Percentiles rank a stretch among this genome's conserved stretches.
These are phyloP conservation scores for Dioszegia crocea DNA, from an alignment of 768 basidiomycete species.

Conservation along the genomic window DNA sequence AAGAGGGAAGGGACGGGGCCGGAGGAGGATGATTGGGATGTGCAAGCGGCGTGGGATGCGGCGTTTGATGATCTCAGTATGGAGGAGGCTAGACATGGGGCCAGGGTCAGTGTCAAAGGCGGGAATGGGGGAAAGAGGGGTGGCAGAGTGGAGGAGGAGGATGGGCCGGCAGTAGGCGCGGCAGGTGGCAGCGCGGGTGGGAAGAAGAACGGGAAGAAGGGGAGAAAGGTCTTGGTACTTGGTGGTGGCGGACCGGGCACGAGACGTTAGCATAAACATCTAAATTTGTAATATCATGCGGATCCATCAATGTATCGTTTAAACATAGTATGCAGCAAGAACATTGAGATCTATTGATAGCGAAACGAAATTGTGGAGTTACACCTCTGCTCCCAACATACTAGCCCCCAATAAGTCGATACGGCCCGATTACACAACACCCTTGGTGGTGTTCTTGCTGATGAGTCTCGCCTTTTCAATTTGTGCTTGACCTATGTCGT, in stretches of 20 bases:
- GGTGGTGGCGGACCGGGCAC: constrained; percentile 15
- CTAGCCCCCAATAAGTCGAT: too few species aligned
- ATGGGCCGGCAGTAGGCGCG: neutral
- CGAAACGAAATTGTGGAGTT: too few species aligned
- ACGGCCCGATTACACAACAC: constrained; percentile 35
- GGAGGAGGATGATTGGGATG: constrained; percentile 10
- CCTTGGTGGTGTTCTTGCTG: constrained; percentile 65
- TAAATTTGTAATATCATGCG: too few species aligned
- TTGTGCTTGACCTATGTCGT: constrained; percentile 63
- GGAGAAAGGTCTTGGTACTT: constrained; percentile 21
- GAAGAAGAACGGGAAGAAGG: constrained; percentile 15
- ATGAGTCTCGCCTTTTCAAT: constrained; percentile 93
- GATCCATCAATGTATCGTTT: too few species aligned
- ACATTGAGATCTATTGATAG: too few species aligned
- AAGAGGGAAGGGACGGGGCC: constrained; percentile 4
- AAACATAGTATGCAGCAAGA: too few species aligned
- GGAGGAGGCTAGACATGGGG: neutral
- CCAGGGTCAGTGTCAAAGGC: neutral
- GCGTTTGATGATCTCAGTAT: constrained; percentile 4
- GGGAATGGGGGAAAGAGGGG: neutral
- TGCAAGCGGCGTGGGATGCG: constrained; percentile 7
- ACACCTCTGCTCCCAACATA: too few species aligned
- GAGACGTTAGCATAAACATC: constrained; percentile 2
- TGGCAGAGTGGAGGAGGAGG: neutral
- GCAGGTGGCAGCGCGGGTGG: neutral